Evolutionary conservation across 495 filamentous ascomycete genomes (phyloP), one percentile per base, ranked within the genome.

Genomic region (Gamarada debralockiae): DNA sequence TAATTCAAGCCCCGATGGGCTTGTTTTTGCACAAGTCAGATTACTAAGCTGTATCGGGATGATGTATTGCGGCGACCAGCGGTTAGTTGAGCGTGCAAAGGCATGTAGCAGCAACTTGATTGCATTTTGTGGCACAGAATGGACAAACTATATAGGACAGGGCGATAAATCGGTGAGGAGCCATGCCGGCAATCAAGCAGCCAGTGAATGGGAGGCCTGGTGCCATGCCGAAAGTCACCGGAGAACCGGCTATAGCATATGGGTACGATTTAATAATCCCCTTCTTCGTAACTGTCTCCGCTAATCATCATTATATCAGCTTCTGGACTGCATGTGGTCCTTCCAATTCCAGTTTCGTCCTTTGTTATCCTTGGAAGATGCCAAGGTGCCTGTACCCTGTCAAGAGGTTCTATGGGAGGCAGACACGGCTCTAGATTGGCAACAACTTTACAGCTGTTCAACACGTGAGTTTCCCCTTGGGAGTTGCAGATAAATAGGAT

Each of bases 361-460:
- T 2, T 42, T 64, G 0, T 57, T 77, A 3, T 65, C 62, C 0
- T 61, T 78, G 13, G 67, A 75, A 31, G 72, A 75, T 56, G 72
- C 67, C 41, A 63, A 66, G 43, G 66, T 73, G 18, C 53, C 66
- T 2, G 52, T 80, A 12, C 76, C 76, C 3, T 72, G 68, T 14
- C 65, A 73, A 51, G 76, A 80, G 53, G 65, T 51, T 7, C 41
- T 76, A 10, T 80, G 76, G 76, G 65, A 73, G 37, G 71, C 70
- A 22, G 45, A 49, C 9, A 65, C 69, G 1, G 62, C 68, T 41
- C 60, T 67, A 13, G 47, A 49, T 10, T 78, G 75, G 76, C 62
- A 67, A 48, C 58, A 62, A 14, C 50, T 67, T 33, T 67, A 64
- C 54, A 60, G 64, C 64, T 70, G 70, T 27, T n/a, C 53, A 14